Conservation (phyloP, 78 protist genomes). For the Dictyostelium citrinum region DNA sequence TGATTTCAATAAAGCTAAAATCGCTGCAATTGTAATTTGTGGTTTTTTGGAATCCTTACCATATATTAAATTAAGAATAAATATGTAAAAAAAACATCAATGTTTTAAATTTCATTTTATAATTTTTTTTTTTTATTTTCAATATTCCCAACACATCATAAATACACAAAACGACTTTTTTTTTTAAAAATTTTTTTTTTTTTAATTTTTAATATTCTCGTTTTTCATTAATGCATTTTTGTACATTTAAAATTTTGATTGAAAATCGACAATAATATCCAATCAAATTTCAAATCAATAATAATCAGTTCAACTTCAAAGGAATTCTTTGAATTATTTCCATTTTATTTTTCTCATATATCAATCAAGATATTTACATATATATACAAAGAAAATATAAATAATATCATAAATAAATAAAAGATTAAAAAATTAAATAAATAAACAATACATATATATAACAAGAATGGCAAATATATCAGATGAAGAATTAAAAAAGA, state of each 20-base stretch:
- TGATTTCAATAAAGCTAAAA: too few species aligned
- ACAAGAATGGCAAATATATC: background rate
- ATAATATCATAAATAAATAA: background rate
- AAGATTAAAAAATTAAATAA: background rate
- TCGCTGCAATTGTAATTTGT: too few species aligned
- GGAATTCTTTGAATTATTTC: background rate
- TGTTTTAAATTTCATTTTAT: too few species aligned
- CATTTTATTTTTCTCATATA: too few species aligned
- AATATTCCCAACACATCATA: too few species aligned
- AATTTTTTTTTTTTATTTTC: too few species aligned
- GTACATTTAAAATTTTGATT: background rate
- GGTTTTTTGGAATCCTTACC: too few species aligned
- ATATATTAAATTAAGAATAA: too few species aligned
- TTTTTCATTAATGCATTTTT: background rate
- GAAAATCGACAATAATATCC: background rate
- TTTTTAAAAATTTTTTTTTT: too few species aligned
- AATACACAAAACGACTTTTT: background rate
- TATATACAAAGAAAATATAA: background rate
- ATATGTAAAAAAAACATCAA: too few species aligned
- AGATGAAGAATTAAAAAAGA: slow-evolving; percentile 3
- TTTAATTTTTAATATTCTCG: background rate
- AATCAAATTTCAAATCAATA: background rate
- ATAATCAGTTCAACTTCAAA: background rate
- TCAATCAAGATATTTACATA: too few species aligned
- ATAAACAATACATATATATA: background rate